Evolutionary conservation across 305 asterid genomes (phyloP).

Genomic region (Caryopteris hybrid): DNA sequence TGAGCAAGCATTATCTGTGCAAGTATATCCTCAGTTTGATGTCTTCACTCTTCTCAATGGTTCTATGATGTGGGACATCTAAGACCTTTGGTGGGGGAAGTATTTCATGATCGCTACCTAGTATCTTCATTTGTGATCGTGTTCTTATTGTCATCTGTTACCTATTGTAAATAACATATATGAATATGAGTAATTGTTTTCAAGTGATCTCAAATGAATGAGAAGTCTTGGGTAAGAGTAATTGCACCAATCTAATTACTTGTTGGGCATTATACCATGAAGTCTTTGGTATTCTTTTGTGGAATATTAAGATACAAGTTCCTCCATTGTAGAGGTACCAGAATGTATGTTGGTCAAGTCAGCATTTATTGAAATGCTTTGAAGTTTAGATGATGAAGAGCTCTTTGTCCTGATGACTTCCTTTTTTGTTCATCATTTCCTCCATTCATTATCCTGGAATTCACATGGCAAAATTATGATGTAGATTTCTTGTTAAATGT

Average conservation of each 20-base stretch:
- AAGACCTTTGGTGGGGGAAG: background rate
- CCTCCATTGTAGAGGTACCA: background rate
- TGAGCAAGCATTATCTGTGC: background rate
- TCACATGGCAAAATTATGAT: conserved; percentile 1
- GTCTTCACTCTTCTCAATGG: background rate
- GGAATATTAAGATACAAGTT: background rate
- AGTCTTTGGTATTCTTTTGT: background rate
- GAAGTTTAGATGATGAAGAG: background rate
- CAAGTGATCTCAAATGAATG: background rate
- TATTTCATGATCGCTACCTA: background rate
- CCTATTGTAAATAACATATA: background rate
- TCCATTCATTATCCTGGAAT: conserved; percentile 5
- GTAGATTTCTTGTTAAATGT: conserved; percentile 17
- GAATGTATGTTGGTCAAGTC: conserved; percentile 9
- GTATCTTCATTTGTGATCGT: background rate
- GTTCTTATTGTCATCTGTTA: background rate
- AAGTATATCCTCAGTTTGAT: too few species aligned
- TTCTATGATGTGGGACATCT: background rate
- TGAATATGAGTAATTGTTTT: background rate
- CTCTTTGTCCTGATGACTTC: background rate
- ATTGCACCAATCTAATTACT: background rate
- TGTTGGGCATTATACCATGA: background rate
- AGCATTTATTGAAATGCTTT: background rate
- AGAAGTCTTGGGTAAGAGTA: background rate
- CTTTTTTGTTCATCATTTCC: background rate